A percentile compares a stretch with the other conserved stretches of the same genome.
Evolutionary conservation across 106 monocot genomes (phyloP).

Genomic region (Dendrobium catenatum): DNA sequence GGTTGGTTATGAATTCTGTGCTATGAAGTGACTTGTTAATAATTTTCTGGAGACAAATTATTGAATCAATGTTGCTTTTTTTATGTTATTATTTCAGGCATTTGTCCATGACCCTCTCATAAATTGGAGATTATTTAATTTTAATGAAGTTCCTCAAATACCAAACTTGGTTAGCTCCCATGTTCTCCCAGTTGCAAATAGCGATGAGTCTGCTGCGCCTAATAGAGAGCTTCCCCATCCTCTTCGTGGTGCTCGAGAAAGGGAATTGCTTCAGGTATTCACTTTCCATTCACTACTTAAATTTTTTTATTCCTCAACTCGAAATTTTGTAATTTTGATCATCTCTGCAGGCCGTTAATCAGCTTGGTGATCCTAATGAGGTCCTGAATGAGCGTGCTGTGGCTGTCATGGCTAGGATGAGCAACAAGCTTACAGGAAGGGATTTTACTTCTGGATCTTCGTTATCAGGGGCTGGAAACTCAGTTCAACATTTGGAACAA

Average conservation of each 20-base stretch:
- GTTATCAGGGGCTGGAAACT: constrained; percentile 24
- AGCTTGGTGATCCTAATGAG: constrained; percentile 93
- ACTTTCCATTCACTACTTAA: not conserved
- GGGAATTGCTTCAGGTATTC: constrained; percentile 77
- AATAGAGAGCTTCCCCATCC: constrained; percentile 69
- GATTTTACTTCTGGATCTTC: constrained; percentile 70
- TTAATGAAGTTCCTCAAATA: constrained; percentile 98
- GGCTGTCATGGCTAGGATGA: constrained; percentile 88
- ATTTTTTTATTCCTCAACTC: not conserved
- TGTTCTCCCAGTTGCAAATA: constrained; percentile 56
- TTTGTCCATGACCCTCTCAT: constrained; percentile 99
- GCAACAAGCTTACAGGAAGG: constrained; percentile 81
- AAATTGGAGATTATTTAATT: constrained; percentile 96
- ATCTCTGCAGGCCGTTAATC: constrained; percentile 64
- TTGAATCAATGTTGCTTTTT: not conserved
- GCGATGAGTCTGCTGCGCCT: constrained; percentile 58
- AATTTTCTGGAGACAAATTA: too few species aligned
- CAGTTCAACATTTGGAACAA: constrained; percentile 34
- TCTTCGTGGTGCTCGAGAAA: constrained; percentile 79
- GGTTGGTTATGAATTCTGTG: too few species aligned
- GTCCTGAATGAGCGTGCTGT: constrained; percentile 86
- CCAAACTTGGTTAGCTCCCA: constrained; percentile 40
- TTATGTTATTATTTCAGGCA: constrained; percentile 42
- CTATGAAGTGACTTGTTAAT: too few species aligned
- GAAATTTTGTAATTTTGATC: not conserved